Evolutionary conservation across 2,329 filamentous ascomycete species (phyloP), one percentile per base, ranked within the genome.

Genomic region (Cordyceps javanica): DNA sequence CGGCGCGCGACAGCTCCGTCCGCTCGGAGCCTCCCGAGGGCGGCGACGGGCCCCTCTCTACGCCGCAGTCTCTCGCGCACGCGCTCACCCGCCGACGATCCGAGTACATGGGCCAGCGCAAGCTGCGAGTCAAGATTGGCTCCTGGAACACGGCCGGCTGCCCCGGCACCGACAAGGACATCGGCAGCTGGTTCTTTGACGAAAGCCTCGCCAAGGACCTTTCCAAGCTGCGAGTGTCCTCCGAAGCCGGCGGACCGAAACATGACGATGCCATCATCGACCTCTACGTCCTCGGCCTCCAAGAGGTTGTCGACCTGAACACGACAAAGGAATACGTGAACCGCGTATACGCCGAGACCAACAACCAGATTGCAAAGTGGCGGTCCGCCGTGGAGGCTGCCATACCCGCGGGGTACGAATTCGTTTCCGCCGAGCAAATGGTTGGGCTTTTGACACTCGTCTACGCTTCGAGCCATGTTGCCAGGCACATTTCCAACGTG

Each of bases 131-230:
- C 71, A 97, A 97, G 73, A 81, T 99, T 53, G 94, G 93, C 42
- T 88, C 90, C 0, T 99, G 94, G 94, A 99, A 99, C 72, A 90
- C 96, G 16, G 94, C 91, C 4, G 86, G 88, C 1, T 86, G 89
- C 62, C 85, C 89, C 13, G 91, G 89, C 25, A 91, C 91, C 0
- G 91, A 96, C 70, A 89, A 90, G 63, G 94, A 97, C 68, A 75
- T 99, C 5, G 88, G 85, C 8, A 84, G 82, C 32, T 99, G 94
- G 94, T 97, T 99, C 69, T 81, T 95, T 8, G 89, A 88, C 16
- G 83, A 88, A 66, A 90, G 89, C 6, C 73, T 92, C 8, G 82
- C 87, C 59, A 77, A 86, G 55, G 75, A 77, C 19, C 71, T 93
- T 48, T 80, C 83, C 11, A 81, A 81, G 1, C 69, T 88, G 41